These are phyloP conservation scores for Triangularia verruculosa DNA, from an alignment of 2,329 filamentous ascomycete species.

Conservation along the genomic window DNA sequence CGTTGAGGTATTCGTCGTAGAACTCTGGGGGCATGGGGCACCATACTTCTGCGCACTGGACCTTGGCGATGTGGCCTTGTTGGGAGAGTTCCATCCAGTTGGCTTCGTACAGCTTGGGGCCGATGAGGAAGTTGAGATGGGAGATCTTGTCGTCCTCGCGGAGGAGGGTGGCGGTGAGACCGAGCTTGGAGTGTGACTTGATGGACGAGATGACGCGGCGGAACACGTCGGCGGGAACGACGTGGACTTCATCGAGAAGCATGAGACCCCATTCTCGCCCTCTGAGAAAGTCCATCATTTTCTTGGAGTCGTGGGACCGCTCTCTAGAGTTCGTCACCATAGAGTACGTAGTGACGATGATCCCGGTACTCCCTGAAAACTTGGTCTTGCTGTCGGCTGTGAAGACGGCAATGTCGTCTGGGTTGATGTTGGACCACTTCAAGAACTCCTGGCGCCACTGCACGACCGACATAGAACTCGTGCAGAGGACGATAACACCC, in stretches of 20 bases:
- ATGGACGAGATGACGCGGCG: slow-evolving; percentile 89
- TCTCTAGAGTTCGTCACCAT: slow-evolving; percentile 95
- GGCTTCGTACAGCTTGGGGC: slow-evolving; percentile 94
- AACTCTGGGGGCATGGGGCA: slow-evolving; percentile 99
- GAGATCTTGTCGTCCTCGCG: slow-evolving; percentile 98
- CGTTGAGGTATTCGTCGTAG: slow-evolving; percentile 86
- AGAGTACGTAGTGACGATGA: slow-evolving; percentile 96
- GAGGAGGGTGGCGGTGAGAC: slow-evolving; percentile 87
- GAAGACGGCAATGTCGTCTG: slow-evolving; percentile 90
- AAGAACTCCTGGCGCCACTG: slow-evolving; percentile 97
- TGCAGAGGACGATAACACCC: slow-evolving; percentile 90
- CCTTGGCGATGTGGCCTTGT: slow-evolving; percentile 92
- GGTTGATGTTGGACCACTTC: slow-evolving; percentile 95
- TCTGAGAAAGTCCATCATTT: slow-evolving; percentile 95
- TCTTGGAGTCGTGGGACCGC: slow-evolving; percentile 86
- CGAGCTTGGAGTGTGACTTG: slow-evolving; percentile 92
- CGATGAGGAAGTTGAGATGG: slow-evolving; percentile 95
- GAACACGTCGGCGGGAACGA: slow-evolving; percentile 95
- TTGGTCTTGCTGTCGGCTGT: slow-evolving; percentile 85
- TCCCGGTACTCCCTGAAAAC: slow-evolving; percentile 86
- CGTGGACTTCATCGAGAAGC: slow-evolving; percentile 96
- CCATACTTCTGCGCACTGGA: slow-evolving; percentile 98
- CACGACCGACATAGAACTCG: slow-evolving; percentile 94
- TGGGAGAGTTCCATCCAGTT: slow-evolving; percentile 99
- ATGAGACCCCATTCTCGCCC: slow-evolving; percentile 94